Percentiles rank a stretch among this genome's conserved stretches.
Conservation (phyloP, 2,329 filamentous ascomycete species). For the Lecanosticta acicola region DNA sequence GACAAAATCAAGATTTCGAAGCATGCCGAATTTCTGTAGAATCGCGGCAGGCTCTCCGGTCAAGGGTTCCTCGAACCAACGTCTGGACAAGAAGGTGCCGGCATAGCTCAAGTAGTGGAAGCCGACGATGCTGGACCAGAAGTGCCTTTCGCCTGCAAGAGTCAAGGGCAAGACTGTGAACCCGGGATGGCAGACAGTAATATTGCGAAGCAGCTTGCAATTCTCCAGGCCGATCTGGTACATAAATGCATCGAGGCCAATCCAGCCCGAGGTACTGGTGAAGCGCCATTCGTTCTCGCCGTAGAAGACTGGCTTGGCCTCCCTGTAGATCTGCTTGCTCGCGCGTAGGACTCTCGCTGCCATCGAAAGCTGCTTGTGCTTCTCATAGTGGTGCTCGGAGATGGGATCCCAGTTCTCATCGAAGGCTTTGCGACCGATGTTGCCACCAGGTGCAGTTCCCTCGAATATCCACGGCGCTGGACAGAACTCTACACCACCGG, state of each 20-base stretch:
- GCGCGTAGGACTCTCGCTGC: slow-evolving; percentile 5
- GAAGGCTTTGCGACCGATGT: neutral
- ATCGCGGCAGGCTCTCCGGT: neutral
- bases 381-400: neutral
- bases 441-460: neutral
- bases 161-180: neutral
- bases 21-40: too few species aligned
- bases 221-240: slow-evolving; percentile 5
- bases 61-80: slow-evolving; percentile 1
- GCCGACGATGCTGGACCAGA: neutral
- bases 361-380: neutral
- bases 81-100: neutral
- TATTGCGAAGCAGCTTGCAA: slow-evolving; percentile 1
- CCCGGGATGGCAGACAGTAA: slow-evolving; percentile 6
- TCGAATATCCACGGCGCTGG: neutral
- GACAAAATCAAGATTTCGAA: too few species aligned
- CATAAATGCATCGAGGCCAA: slow-evolving; percentile 4
- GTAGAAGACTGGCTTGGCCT: slow-evolving; percentile 42
- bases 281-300: slow-evolving; percentile 39
- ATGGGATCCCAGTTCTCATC: neutral
- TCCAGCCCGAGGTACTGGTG: slow-evolving; percentile 13
- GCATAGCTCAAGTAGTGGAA: neutral
- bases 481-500: neutral
- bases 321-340: slow-evolving; percentile 31
- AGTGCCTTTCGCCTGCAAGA: neutral